Base-by-base conservation (phyloP, 2,329 filamentous ascomycete species). In the Zarea fungicola region DNA sequence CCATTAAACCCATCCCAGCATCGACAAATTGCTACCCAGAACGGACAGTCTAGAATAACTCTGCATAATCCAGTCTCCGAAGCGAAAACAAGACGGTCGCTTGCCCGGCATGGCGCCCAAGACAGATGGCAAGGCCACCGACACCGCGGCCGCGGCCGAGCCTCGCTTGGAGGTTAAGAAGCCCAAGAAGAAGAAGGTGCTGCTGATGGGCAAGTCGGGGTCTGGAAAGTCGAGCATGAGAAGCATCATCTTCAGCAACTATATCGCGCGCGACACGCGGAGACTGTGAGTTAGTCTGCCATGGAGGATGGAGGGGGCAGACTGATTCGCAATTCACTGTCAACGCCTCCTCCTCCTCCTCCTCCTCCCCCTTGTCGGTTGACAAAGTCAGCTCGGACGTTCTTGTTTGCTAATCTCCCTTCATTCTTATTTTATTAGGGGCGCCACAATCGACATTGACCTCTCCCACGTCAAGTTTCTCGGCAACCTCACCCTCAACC, bases 401-500 rank as follows among this genome's bases (percentile, higher is more conserved):
- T 8, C 8, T 2, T 22, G 23, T 13, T 19, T 21, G 41, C 35
- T 40, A 41, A 45, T 18, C 26, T 3, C n/a, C n/a, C n/a, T n/a
- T n/a, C n/a, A n/a, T 22, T 1, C 14, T 18, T 44, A 28, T 42
- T 7, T 13, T 7, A 11, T 34, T 43, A 81, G 78, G 49, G 93
- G 93, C 57, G 93, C 93, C 1, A 99, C 93, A 11, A 97, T 99
- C 64, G 93, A 99, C 65, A 93, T 99, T 52, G 93, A 99, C 69
- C 87, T 97, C 62, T 96, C 90, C 54, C 93, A 96, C 71, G 93
- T 97, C 70, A 96, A 96, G 68, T 99, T 99, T 72, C 87, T 99
- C 72, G 93, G 93, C 46, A 97, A 97, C 67, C 76, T 99, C 46
- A 96, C 93, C 47, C 79, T 99, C 59, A 97, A 99, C 69, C 80